Evolutionary conservation across 352 stramenopile species (phyloP).

Genomic region (Pilasporangium apinafurcum): DNA sequence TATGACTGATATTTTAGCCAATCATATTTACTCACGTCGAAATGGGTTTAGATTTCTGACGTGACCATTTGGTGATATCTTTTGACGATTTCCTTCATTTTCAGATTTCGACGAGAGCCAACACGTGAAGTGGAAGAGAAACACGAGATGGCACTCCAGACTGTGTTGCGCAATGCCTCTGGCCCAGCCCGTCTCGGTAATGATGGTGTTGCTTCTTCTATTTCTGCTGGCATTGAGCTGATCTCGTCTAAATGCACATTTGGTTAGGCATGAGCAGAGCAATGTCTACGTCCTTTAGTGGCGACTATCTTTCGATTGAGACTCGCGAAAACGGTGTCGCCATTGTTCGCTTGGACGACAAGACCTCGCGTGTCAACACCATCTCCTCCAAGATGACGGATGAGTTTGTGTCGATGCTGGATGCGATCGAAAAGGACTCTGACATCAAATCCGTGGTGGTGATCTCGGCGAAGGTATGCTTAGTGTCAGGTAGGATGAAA

Average conservation of each 20-base stretch:
- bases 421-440: constrained; percentile 84
- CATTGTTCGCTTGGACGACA: constrained; percentile 91
- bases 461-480: constrained; percentile 96
- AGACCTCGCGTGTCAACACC: constrained; percentile 90
- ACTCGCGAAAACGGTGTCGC: constrained; percentile 84
- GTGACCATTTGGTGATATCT: no score
- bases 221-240: no score
- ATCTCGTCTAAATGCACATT: no score
- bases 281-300: constrained; percentile 29
- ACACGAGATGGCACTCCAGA: constrained; percentile 5
- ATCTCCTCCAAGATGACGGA: constrained; percentile 88
- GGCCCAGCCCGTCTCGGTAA: constrained; percentile 1
- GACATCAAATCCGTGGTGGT: constrained; percentile 97
- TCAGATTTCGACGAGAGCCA: no score
- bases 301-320: constrained; percentile 87
- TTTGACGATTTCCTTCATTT: no score
- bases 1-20: no score
- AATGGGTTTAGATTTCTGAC: no score
- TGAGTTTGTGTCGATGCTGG: constrained; percentile 84
- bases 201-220: not conserved
- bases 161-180: constrained; percentile 3
- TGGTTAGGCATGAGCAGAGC: constrained; percentile 9
- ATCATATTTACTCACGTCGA: no score
- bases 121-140: no score
- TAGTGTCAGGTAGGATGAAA: no score